Conservation (phyloP, 2,329 filamentous ascomycete species). For the Cladosporium sp. region DNA sequence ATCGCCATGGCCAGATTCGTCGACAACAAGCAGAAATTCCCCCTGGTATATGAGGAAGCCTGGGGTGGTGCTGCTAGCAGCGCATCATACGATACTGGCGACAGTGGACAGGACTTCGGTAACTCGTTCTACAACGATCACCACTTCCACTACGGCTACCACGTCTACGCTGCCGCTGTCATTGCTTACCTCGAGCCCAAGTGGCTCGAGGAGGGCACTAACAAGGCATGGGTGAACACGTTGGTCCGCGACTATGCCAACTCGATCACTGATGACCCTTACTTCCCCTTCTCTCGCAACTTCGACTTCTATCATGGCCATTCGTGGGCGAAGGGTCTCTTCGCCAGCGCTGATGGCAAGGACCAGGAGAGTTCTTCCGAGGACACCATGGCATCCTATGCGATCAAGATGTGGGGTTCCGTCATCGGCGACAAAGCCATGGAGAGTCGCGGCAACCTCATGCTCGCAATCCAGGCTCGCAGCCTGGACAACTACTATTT, state of each 20-base stretch:
- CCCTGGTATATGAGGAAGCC: constrained; percentile 55
- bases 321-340: constrained; percentile 84
- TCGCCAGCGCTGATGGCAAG: constrained; percentile 71
- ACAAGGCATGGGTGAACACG: constrained; percentile 78
- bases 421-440: constrained; percentile 74
- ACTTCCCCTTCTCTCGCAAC: constrained; percentile 77
- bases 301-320: constrained; percentile 97
- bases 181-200: constrained; percentile 74
- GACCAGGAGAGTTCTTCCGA: constrained; percentile 88
- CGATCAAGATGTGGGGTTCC: constrained; percentile 90
- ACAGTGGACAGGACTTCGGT: constrained; percentile 78
- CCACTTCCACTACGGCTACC: constrained; percentile 74
- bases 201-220: constrained; percentile 64
- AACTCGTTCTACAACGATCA: constrained; percentile 79
- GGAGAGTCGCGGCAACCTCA: constrained; percentile 78
- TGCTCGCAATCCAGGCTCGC: constrained; percentile 75
- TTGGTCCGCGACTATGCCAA: constrained; percentile 84
- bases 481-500: constrained; percentile 80
- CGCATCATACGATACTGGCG: constrained; percentile 73
- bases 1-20: constrained; percentile 50
- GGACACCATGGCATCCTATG: constrained; percentile 84
- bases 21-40: constrained; percentile 46
- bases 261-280: constrained; percentile 66
- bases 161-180: constrained; percentile 80
- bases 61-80: constrained; percentile 84